Base-by-base conservation (phyloP, 352 stramenopile species). In the Pythium vanterpoolii region DNA sequence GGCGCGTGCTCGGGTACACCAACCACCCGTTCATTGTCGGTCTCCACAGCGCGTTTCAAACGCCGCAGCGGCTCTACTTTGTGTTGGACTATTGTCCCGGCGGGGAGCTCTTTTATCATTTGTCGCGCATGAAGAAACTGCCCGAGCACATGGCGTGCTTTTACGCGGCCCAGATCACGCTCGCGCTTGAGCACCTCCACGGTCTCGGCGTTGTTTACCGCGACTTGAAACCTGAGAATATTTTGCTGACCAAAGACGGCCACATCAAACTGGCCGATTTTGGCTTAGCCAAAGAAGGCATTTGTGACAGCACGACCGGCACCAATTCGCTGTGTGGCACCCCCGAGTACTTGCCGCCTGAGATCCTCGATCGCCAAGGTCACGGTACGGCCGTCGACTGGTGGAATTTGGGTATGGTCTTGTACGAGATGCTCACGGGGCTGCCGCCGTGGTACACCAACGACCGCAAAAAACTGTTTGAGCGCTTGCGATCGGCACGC, bases 1-100 rank as follows among this genome's bases (percentile, higher is more conserved):
- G 89, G 38, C 74, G 79, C 4, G 91, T 97, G 45, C 83, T 97
- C 23, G 86, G 80, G 66, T 87, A 78, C 34, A 78, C 86, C 23
- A 77, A 93, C 61, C 90, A 97, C 60, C 90, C 90, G 33, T 97
- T 96, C 72, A 96, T 97, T 64, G 79, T 97, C 4, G 87, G 90
- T 53, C 78, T 97, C 31, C 85, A 96, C 53, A 82, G 76, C 19
- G 81, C 86, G 19, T 96, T 97, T 58, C 88, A 97, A 67, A 96
- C 86, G 24, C 88, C 85, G 56, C 68, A 93, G 46, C 75, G 87
- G 46, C 58, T 93, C 19, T 71, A 89, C 46, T 61, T 92, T 21
- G 83, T 90, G 34, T 68, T 90, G 1, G 83, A 92, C 53, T 93
- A 89, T 34, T 90, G 79, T 40, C 72, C 77, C n/a, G 83, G 83